A percentile compares a stretch with the other conserved stretches of the same genome.
phyloP scores from a whole-genome alignment of 2,329 filamentous ascomycete genomes.

The Calonectria pteridis region DNA sequence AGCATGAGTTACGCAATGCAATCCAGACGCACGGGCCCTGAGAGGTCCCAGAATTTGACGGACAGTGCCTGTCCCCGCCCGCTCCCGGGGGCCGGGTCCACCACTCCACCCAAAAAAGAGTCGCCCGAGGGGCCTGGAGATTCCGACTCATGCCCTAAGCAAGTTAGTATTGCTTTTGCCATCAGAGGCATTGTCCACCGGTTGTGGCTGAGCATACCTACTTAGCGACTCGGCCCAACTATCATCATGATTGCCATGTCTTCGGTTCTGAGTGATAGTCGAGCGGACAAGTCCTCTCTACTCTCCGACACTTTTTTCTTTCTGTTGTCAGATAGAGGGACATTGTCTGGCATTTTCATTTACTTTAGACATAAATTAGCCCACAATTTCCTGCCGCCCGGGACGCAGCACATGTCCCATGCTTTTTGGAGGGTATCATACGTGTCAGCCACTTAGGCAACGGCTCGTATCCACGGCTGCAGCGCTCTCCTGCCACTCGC shows the following conservation, averaged over 20 bases:
- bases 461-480: not conserved
- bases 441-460: slow-evolving; percentile 4
- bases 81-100: slow-evolving; percentile 7
- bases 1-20: slow-evolving; percentile 23
- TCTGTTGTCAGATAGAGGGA: not conserved
- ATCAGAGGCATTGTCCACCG: not conserved
- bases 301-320: not conserved
- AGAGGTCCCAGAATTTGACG: not conserved
- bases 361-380: not conserved
- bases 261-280: not conserved
- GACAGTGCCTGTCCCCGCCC: not conserved
- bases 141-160: not conserved
- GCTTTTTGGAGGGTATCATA: not conserved
- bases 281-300: not conserved
- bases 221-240: not conserved
- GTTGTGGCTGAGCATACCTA: not conserved
- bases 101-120: slow-evolving; percentile 8
- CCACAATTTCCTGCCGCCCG: not conserved
- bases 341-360: not conserved
- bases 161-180: slow-evolving; percentile 2
- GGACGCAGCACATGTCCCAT: not conserved
- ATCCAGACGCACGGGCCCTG: slow-evolving; percentile 21
- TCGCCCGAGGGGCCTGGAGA: slow-evolving; percentile 7
- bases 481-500: not conserved
- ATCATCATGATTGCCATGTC: not conserved